Base-by-base conservation (phyloP, 805 yeast genomes). In the Kazachstania bromeliacearum region DNA sequence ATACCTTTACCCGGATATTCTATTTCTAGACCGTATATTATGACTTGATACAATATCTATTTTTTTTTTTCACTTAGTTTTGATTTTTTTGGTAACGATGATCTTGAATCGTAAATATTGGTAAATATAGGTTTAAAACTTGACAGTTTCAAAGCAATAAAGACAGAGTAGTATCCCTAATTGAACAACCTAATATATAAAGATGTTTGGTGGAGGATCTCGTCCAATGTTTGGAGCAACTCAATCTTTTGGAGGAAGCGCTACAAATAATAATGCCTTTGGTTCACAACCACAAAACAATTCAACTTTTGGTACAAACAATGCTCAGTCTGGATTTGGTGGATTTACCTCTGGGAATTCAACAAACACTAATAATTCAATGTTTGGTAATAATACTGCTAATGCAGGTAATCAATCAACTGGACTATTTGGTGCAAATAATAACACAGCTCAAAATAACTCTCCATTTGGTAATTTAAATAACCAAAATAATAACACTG, bases 291-390 rank as follows among this genome's bases (percentile, higher is more conserved):
- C 28, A 13, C 35, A 31, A 17, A 8, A 55, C 44, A 41, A 44
- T 28, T 40, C 51, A 14, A 36, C 44, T 19, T 50, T 48, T 35
- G 49, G 51, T 21, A 22, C 33, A 23, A 40, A 33, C 36, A 55
- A 55, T 43, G 50, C 61, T 24, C 52, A 46, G 19, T 46, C 59
- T 28, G 46, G 62, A 20, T 57, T 57, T 38, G 62, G 62, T 35
- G 61, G 61, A 18, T 56, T 56, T 38, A 48, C 47, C 30, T 43
- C 57, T 14, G 37, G 48, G 18, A 44, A 39, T 33, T 41, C 43
- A 24, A 42, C 40, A 24, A 41, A 42, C 21, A 43, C 41, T 36
- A 40, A 47, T 18, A 48, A 30, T 23, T 31, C 42, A 28, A 41
- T 43, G 41, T 42, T 47, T 38, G 50, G 49, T 29, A 46, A 45